These are phyloP conservation scores for Calonectria honghensis DNA, from an alignment of 2,329 filamentous ascomycete species.

Conservation along the genomic window DNA sequence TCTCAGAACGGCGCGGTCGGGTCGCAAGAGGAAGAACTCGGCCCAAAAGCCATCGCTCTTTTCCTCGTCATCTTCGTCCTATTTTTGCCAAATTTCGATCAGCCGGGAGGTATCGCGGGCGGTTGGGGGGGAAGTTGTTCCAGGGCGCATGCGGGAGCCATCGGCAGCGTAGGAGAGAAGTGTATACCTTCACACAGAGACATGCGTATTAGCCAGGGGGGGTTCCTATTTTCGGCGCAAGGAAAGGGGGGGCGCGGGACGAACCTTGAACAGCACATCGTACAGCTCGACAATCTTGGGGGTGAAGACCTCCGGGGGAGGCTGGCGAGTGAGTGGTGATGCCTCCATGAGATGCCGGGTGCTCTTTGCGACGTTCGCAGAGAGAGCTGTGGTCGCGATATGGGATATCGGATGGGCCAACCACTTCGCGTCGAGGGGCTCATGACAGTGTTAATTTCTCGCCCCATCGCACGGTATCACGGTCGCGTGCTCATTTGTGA, in stretches of 20 bases:
- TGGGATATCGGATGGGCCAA: slow-evolving; percentile 30
- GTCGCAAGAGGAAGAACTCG: slow-evolving; percentile 93
- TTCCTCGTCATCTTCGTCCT: slow-evolving; percentile 80
- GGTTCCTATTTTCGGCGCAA: slow-evolving; percentile 15
- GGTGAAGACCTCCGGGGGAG: slow-evolving; percentile 91
- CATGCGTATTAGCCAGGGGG: slow-evolving; percentile 43
- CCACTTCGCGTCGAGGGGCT: slow-evolving; percentile 39
- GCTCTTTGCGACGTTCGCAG: slow-evolving; percentile 27
- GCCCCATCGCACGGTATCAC: slow-evolving; percentile 8
- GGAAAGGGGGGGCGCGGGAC: slow-evolving; percentile 40
- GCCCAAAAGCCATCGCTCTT: slow-evolving; percentile 95
- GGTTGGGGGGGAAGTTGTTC: slow-evolving; percentile 22
- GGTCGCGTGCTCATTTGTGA: neutral
- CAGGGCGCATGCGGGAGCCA: slow-evolving; percentile 9
- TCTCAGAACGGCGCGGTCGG: slow-evolving; percentile 82
- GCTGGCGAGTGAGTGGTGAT: slow-evolving; percentile 95
- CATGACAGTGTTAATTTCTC: slow-evolving; percentile 17
- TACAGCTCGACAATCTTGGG: slow-evolving; percentile 96
- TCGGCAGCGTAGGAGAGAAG: slow-evolving; percentile 34
- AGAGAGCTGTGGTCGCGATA: slow-evolving; percentile 39
- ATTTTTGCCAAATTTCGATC: slow-evolving; percentile 53
- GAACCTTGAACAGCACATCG: slow-evolving; percentile 85
- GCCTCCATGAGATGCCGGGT: slow-evolving; percentile 79
- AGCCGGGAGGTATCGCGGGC: slow-evolving; percentile 52
- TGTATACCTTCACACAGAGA: slow-evolving; percentile 54